Percentiles rank a stretch among this genome's conserved stretches.
phyloP scores from a whole-genome alignment of 176 grass and related monocot genomes.

The Bolboschoenus planiculmis region DNA sequence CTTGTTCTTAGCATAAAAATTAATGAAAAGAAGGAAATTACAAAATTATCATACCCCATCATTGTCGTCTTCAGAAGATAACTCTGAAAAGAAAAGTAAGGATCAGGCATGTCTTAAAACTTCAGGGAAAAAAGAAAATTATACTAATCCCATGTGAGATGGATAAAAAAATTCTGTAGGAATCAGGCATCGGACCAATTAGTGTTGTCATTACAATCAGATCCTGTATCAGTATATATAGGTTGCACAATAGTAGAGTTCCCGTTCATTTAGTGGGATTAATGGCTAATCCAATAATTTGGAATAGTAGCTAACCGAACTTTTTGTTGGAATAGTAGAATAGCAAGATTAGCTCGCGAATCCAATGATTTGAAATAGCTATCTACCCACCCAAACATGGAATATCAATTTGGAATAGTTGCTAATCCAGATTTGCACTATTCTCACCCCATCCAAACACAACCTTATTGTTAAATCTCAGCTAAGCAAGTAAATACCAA shows the following conservation, averaged over 20 bases:
- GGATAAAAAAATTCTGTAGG: neutral
- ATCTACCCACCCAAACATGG: too few relatives aligned
- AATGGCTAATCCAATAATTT: too few relatives aligned
- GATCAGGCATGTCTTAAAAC: neutral
- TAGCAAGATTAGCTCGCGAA: too few relatives aligned
- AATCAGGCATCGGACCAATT: neutral
- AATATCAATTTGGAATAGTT: too few relatives aligned
- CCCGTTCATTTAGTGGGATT: neutral
- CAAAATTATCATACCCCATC: slow-evolving; percentile 39
- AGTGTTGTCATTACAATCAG: neutral
- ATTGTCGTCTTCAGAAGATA: slow-evolving; percentile 52
- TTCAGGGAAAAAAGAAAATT: neutral
- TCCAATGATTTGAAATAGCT: too few relatives aligned
- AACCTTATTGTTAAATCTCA: neutral
- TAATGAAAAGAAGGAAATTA: neutral
- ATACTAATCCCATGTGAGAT: neutral
- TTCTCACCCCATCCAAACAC: too few relatives aligned
- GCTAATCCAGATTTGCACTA: too few relatives aligned
- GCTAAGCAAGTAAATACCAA: neutral
- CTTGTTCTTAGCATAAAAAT: neutral
- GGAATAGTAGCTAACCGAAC: too few relatives aligned
- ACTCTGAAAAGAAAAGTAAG: slow-evolving; percentile 2
- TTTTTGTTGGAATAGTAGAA: too few relatives aligned
- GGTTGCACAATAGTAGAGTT: neutral
- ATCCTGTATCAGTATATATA: neutral